Conservation (phyloP, 768 basidiomycete species). For the Lactarius hatsudake region DNA sequence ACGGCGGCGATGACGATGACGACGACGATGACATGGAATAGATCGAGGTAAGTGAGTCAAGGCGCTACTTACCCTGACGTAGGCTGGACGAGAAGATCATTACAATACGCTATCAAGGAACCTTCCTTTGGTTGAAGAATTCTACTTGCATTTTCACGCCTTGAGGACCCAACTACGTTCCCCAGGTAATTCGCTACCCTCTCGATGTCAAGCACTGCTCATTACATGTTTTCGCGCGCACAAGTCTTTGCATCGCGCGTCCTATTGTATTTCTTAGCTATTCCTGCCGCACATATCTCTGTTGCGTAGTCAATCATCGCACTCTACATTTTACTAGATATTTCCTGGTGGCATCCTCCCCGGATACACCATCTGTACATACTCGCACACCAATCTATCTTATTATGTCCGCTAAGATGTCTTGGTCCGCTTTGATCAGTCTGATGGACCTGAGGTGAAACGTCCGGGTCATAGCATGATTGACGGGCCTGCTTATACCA, state of each 20-base stretch:
- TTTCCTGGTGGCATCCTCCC: background rate
- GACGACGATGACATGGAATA: slow-evolving; percentile 12
- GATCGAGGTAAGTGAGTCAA: slow-evolving; percentile 17
- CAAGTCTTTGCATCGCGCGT: slow-evolving; percentile 1
- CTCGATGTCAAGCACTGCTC: slow-evolving; percentile 1
- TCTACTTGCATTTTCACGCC: background rate
- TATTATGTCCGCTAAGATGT: slow-evolving; percentile 3
- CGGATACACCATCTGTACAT: slow-evolving; percentile 4
- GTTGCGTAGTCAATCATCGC: background rate
- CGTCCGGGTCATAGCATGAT: background rate
- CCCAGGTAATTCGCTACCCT: slow-evolving; percentile 11
- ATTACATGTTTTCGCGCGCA: background rate
- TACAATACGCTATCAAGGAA: background rate
- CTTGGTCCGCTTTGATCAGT: background rate
- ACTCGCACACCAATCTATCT: slow-evolving; percentile 6
- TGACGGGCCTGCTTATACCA: too few relatives aligned
- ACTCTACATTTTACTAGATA: background rate
- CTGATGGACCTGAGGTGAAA: background rate
- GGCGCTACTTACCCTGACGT: background rate
- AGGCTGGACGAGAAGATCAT: slow-evolving; percentile 2
- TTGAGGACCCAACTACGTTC: background rate
- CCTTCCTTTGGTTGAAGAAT: background rate
- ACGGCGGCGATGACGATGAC: slow-evolving; percentile 37
- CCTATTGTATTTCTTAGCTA: slow-evolving; percentile 7
- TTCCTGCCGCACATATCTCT: background rate